Conservation (phyloP, 352 stramenopile species). For the Pythium brachiatum region DNA sequence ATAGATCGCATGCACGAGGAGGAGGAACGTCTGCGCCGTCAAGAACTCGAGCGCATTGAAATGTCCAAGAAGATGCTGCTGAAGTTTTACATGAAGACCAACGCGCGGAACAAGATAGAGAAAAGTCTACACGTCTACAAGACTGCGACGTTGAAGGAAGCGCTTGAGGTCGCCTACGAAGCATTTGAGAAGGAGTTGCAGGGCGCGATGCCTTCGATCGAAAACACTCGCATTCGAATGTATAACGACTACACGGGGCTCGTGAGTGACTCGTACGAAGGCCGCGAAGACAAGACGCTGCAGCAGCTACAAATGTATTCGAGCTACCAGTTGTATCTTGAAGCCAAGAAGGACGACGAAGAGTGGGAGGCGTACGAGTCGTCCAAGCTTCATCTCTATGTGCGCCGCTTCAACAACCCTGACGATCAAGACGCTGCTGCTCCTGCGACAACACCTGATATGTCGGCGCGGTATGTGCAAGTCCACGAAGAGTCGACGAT, state of each 20-base stretch:
- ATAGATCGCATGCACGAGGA: slow-evolving; percentile 64
- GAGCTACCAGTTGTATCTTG: slow-evolving; percentile 72
- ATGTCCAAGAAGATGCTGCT: slow-evolving; percentile 74
- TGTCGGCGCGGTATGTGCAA: slow-evolving; percentile 62
- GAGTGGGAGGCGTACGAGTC: slow-evolving; percentile 65
- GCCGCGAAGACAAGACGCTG: slow-evolving; percentile 52
- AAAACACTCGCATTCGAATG: slow-evolving; percentile 59
- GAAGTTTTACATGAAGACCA: slow-evolving; percentile 81
- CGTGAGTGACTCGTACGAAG: slow-evolving; percentile 60
- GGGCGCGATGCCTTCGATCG: slow-evolving; percentile 40
- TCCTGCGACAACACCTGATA: slow-evolving; percentile 6
- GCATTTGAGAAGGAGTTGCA: slow-evolving; percentile 62
- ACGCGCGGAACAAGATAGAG: slow-evolving; percentile 57
- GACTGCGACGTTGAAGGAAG: slow-evolving; percentile 59
- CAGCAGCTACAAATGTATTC: slow-evolving; percentile 59
- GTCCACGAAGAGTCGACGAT: slow-evolving; percentile 61
- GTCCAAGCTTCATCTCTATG: slow-evolving; percentile 67
- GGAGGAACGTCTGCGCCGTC: slow-evolving; percentile 49
- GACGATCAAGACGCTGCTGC: slow-evolving; percentile 14
- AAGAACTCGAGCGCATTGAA: slow-evolving; percentile 68
- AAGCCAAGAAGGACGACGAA: slow-evolving; percentile 58
- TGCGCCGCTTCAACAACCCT: slow-evolving; percentile 52
- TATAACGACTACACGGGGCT: slow-evolving; percentile 82
- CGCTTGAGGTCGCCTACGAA: slow-evolving; percentile 38
- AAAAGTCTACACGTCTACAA: slow-evolving; percentile 78